Evolutionary conservation across 2,329 filamentous ascomycete species (phyloP), one percentile per base, ranked within the genome.

Genomic region (Alternaria infectoria): DNA sequence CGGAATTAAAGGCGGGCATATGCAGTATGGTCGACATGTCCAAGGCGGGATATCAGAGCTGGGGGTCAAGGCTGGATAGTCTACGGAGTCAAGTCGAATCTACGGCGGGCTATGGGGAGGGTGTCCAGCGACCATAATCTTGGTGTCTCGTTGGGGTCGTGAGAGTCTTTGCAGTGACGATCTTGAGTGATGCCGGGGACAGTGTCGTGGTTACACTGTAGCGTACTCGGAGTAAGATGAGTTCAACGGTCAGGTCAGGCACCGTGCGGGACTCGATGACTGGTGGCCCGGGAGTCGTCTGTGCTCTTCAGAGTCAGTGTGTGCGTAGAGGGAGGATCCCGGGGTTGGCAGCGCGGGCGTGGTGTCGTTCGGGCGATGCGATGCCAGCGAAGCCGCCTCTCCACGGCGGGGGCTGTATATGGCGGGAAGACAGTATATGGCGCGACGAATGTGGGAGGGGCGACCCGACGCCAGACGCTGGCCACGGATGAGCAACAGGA

Each of bases 21-120:
- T 77, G 76, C 40, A 77, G 69, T 65, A 74, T 72, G 69, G 76
- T 74, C 67, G 77, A 77, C 77, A 79, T 79, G 57, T 59, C 57
- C 57, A 55, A 43, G 45, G 57, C 50, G 32, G 21, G 32, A 28
- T 59, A 43, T 36, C 23, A 36, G 50, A 62, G 28, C 26, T 8
- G 11, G 19, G 28, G 36, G 2, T 40, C 36, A 36, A 23, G 45
- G 45, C 17, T 47, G 49, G 49, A 40, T 36, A 32, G 49, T 23
- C n/a, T 23, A 52, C 49, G 3, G 49, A 40, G 30, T 36, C 49
- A 52, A 52, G 49, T 52, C 19, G 49, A 58, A 40, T 46, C 32
- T 52, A 60, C 46, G 52, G 52, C n/a, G 28, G 28, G 28, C 45
- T 43, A 23, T 26, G 54, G 21, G 13, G 21, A 57, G 44, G 15